phyloP scores from a whole-genome alignment of 805 yeast species.

The Starmerella lactis-condensi region DNA sequence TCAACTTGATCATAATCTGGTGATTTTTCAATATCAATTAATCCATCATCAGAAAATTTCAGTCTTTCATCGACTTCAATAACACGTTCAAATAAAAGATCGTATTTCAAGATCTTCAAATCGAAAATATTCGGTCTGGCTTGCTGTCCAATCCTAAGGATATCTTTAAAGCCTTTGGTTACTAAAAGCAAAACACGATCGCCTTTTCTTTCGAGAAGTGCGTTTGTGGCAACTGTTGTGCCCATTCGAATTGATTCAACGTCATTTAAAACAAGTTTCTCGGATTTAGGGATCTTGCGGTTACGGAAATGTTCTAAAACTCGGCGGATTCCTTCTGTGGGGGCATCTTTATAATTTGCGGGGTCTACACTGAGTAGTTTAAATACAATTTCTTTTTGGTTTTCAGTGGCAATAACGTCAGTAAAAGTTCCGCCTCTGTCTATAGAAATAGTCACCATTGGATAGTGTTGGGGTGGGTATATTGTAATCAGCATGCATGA shows the following conservation, averaged over 20 bases:
- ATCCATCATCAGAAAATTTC: conserved; percentile 67
- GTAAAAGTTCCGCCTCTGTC: conserved; percentile 82
- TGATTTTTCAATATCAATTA: conserved; percentile 35
- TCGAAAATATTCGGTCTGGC: conserved; percentile 82
- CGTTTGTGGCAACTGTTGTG: conserved; percentile 91
- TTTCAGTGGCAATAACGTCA: conserved; percentile 43
- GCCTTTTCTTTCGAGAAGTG: conserved; percentile 81
- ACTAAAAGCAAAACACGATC: conserved; percentile 71
- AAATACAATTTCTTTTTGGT: conserved; percentile 42
- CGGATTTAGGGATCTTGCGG: conserved; percentile 37
- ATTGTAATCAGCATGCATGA: no score
- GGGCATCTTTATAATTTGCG: conserved; percentile 71
- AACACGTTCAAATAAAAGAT: conserved; percentile 53
- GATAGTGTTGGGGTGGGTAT: no score
- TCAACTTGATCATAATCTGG: conserved; percentile 33
- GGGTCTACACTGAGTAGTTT: conserved; percentile 82
- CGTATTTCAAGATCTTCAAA: conserved; percentile 52
- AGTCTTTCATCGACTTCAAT: conserved; percentile 76
- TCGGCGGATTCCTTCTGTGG: conserved; percentile 76
- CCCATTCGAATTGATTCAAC: conserved; percentile 71
- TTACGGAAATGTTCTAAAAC: conserved; percentile 45
- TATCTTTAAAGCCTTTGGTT: conserved; percentile 75
- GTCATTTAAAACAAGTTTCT: conserved; percentile 32
- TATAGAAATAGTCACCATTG: conserved; percentile 15
- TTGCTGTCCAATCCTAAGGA: conserved; percentile 72